phyloP scores from a whole-genome alignment of 768 basidiomycete genomes.

The Neoboletus magnificus region DNA sequence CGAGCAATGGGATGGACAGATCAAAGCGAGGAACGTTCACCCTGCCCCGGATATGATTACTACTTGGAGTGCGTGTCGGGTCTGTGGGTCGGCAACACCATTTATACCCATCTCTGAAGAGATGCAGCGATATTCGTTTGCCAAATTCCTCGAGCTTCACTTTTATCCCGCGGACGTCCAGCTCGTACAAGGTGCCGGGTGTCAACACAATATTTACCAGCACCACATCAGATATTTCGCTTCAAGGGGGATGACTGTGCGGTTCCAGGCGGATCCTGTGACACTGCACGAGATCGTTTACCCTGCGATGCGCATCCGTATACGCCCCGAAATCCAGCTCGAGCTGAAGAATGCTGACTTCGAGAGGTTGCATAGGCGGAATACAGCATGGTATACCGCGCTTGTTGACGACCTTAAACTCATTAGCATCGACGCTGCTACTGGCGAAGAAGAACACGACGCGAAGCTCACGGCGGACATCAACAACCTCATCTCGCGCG shows the following conservation, averaged over 20 bases:
- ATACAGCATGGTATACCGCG: slow-evolving; percentile 69
- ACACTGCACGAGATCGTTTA: slow-evolving; percentile 82
- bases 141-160: slow-evolving; percentile 92
- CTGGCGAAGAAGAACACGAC: slow-evolving; percentile 72
- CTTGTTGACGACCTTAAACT: slow-evolving; percentile 73
- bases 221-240: slow-evolving; percentile 93
- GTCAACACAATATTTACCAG: slow-evolving; percentile 91
- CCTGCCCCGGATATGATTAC: slow-evolving; percentile 76
- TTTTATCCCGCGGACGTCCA: slow-evolving; percentile 90
- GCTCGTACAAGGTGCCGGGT: slow-evolving; percentile 83
- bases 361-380: slow-evolving; percentile 67
- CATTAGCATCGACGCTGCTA: slow-evolving; percentile 76
- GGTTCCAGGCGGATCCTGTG: slow-evolving; percentile 84
- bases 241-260: slow-evolving; percentile 76
- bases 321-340: slow-evolving; percentile 84
- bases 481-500: slow-evolving; percentile 63
- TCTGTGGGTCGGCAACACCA: slow-evolving; percentile 76
- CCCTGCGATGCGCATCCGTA: slow-evolving; percentile 82
- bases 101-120: slow-evolving; percentile 89
- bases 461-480: slow-evolving; percentile 59
- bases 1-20: slow-evolving; percentile 84
- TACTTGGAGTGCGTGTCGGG: slow-evolving; percentile 86
- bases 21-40: slow-evolving; percentile 52
- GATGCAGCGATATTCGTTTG: slow-evolving; percentile 92
- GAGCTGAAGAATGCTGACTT: slow-evolving; percentile 93